A percentile compares a stretch with the other conserved stretches of the same genome.
phyloP scores from a whole-genome alignment of 2,329 filamentous ascomycete species.

The Fusarium sulawesiense region DNA sequence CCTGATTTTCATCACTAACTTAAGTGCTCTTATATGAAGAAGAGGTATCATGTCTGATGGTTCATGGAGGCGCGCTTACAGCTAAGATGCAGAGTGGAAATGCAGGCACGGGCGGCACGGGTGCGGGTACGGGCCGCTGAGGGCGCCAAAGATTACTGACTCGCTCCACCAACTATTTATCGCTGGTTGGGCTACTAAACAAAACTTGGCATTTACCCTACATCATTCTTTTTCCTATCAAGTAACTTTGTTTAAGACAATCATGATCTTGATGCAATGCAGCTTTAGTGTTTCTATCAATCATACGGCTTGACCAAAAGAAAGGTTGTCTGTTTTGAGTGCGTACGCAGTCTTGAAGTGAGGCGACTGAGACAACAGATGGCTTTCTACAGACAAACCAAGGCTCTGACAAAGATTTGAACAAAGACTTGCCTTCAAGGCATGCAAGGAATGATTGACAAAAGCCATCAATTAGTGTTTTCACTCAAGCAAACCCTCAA shows the following conservation, averaged over 20 bases:
- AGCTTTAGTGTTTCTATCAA: neutral
- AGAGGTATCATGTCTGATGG: too few relatives aligned
- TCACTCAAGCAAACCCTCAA: neutral
- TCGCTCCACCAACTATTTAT: conserved; percentile 2
- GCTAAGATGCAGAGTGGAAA: neutral
- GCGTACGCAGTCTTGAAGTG: neutral
- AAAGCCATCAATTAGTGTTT: neutral
- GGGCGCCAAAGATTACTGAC: conserved; percentile 20
- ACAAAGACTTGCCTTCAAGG: neutral
- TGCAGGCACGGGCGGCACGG: neutral
- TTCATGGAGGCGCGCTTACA: too few relatives aligned
- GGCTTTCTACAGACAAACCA: neutral
- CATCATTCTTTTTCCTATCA: neutral
- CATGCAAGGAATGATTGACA: too few relatives aligned
- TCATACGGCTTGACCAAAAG: neutral
- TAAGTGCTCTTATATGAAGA: neutral
- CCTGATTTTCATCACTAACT: neutral
- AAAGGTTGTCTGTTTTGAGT: neutral
- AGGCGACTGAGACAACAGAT: neutral
- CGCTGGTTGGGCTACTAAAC: neutral
- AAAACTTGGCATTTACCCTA: conserved; percentile 1
- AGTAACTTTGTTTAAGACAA: neutral
- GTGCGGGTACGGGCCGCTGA: conserved; percentile 31
- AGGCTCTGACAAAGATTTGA: neutral
- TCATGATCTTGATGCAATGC: neutral